Base-by-base conservation (phyloP, 306 rosid genomes). In the Pyrus pyrifolia region DNA sequence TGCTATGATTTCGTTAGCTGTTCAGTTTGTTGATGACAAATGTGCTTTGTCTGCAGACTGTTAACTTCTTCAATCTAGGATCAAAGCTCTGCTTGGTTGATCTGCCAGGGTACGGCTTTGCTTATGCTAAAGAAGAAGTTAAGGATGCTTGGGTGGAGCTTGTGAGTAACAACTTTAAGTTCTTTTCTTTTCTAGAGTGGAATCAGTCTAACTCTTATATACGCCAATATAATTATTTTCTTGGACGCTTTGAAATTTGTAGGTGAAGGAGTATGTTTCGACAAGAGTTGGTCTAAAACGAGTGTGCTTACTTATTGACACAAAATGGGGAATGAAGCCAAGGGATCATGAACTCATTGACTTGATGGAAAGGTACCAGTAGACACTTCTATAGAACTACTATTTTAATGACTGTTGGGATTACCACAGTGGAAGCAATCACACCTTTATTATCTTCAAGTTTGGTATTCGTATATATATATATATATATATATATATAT, bases 31-130 rank as follows among this genome's bases (percentile, higher is more conserved):
- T 61, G 35, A 42, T 31, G 70, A 74, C 76, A 57, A 35, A 65
- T 11, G 52, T 60, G 59, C 71, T 68, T 89, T 46, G 65, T 83
- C 42, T 84, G 81, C 90, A 95, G 99, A 90, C 88, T 27, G 89
- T 95, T 72, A 95, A 92, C 80, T 95, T 95, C 89, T 92, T 95
- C 80, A 75, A 86, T 17, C 70, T 92, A 77, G 99, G 91, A 75
- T 58, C 91, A 73, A 95, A 91, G 87, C 88, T 89, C 45, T 73
- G 83, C 85, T 46, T 95, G 86, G 98, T 91, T 74, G 99, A 95
- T 88, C 92, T 95, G 87, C 98, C 98, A 13, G 98, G 99, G 77
- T 95, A 92, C 83, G 99, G 99, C 70, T 96, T 96, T 84, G 99
- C 99, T 27, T 91, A 87, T 85, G 99, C 97, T 55, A 96, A 95